Conservation (phyloP, 257 asterid genomes). For the Thymus mandschuricus region DNA sequence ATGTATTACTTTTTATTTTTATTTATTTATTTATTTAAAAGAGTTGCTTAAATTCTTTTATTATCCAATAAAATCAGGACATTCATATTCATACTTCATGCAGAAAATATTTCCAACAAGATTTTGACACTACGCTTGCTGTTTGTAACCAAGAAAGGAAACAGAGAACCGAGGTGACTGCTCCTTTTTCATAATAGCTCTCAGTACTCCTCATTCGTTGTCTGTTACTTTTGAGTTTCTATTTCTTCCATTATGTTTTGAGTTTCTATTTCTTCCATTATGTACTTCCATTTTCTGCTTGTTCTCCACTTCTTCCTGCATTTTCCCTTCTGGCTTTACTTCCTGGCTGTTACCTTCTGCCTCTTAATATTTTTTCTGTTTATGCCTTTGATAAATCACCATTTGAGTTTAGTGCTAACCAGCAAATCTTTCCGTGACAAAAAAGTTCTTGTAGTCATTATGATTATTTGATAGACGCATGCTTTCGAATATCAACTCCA, state of each 20-base stretch:
- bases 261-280: neutral
- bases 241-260: neutral
- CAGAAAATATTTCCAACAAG: conserved; percentile 87
- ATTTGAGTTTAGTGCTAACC: conserved; percentile 28
- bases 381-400: conserved; percentile 5
- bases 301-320: conserved; percentile 13
- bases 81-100: conserved; percentile 36
- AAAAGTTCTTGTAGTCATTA: too few relatives aligned
- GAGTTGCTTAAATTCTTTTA: conserved; percentile 5
- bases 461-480: neutral
- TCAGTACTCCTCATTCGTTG: conserved; percentile 3
- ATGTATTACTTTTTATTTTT: neutral
- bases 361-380: conserved; percentile 9
- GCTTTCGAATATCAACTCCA: conserved; percentile 8
- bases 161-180: conserved; percentile 80
- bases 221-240: neutral
- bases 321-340: conserved; percentile 13
- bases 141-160: conserved; percentile 81
- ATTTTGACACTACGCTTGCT: conserved; percentile 94
- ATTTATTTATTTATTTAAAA: too few relatives aligned
- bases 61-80: conserved; percentile 8
- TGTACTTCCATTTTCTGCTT: conserved; percentile 19
- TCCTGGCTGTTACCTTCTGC: neutral
- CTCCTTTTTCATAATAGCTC: conserved; percentile 18
- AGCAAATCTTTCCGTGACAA: conserved; percentile 19